phyloP scores from a whole-genome alignment of 2,329 filamentous ascomycete genomes.

The Neophaeococcomyces mojaviensis region DNA sequence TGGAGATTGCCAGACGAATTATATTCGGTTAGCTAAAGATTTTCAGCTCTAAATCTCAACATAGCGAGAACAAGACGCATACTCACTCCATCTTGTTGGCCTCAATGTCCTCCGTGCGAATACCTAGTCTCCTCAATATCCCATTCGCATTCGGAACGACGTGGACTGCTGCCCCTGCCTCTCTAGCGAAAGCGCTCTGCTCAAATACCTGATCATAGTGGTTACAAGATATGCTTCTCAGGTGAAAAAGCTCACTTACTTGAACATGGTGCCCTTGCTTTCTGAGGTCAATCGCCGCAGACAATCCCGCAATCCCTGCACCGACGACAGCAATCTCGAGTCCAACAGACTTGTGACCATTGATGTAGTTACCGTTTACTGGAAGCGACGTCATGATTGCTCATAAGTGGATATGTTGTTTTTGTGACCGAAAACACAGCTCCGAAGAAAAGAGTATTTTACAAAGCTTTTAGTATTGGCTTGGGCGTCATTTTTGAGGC shows the following conservation, averaged over 20 bases:
- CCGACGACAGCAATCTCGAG: conserved; percentile 29
- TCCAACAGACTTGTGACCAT: conserved; percentile 1
- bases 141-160: conserved; percentile 56
- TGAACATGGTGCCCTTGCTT: conserved; percentile 46
- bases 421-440: no score
- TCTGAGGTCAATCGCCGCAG: conserved; percentile 42
- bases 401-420: no score
- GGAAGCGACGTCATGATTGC: no score
- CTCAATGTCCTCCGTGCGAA: conserved; percentile 35
- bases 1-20: no score
- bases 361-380: no score
- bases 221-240: conserved; percentile 35
- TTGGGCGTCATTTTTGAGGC: no score
- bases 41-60: no score
- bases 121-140: conserved; percentile 42
- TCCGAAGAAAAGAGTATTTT: no score
- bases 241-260: conserved; percentile 38
- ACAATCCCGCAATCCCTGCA: conserved; percentile 30
- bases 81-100: conserved; percentile 24
- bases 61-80: no score
- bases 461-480: no score
- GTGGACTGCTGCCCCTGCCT: conserved; percentile 47
- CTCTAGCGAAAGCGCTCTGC: conserved; percentile 46
- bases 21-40: no score
- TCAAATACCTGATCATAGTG: conserved; percentile 42